Conservation (phyloP, 306 rosid genomes). For the Quercus suber region DNA sequence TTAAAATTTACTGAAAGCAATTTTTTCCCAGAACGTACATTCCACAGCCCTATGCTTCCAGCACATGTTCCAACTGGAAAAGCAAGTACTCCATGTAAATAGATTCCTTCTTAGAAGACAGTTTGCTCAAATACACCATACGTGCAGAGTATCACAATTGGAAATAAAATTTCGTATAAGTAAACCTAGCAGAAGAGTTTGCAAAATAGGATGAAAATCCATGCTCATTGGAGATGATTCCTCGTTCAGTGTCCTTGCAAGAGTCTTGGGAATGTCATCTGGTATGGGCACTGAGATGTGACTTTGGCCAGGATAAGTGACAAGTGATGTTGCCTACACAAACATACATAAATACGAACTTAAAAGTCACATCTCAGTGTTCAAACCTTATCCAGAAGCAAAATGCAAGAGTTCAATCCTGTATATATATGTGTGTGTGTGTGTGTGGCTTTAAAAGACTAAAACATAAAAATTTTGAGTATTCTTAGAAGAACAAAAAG, state of each 20-base stretch:
- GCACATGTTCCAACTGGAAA: conserved; percentile 24
- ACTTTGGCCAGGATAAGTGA: background rate
- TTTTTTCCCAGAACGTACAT: background rate
- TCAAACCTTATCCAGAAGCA: background rate
- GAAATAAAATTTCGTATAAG: background rate
- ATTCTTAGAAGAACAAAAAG: background rate
- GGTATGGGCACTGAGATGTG: background rate
- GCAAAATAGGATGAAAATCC: conserved; percentile 26
- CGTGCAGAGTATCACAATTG: background rate
- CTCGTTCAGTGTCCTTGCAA: conserved; percentile 20
- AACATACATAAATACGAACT: background rate
- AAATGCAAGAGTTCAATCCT: background rate
- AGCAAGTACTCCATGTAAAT: background rate
- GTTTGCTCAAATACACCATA: background rate
- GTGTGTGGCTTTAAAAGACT: background rate
- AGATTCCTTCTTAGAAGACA: background rate
- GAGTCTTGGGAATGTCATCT: conserved; percentile 5
- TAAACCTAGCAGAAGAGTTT: conserved; percentile 28
- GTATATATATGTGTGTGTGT: background rate
- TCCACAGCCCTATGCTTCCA: conserved; percentile 20
- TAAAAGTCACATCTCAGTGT: background rate
- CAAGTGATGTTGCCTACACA: conserved; percentile 16
- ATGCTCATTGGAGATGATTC: conserved; percentile 22
- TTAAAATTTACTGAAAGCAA: background rate
- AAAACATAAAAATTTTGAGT: background rate